Conservation (phyloP, 371 early-diverging fungal species). For the Saksenaea oblongispora region DNA sequence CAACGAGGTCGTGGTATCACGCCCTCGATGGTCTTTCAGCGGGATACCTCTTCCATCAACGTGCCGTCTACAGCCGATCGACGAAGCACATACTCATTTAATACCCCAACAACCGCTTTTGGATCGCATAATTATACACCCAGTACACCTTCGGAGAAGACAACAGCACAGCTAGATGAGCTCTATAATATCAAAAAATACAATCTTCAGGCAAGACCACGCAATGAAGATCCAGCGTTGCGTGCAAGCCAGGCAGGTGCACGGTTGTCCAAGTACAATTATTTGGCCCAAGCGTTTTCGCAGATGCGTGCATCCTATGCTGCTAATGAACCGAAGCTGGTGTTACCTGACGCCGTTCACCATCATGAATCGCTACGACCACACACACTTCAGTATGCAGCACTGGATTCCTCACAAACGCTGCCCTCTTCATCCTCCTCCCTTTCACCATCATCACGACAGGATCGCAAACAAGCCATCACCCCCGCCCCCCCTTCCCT, state of each 20-base stretch:
- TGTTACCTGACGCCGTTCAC: not conserved
- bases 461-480: not conserved
- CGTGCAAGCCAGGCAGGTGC: slow-evolving; percentile 15
- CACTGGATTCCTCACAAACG: not conserved
- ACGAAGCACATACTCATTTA: slow-evolving; percentile 10
- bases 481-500: not conserved
- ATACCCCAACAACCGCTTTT: slow-evolving; percentile 12
- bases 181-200: slow-evolving; percentile 24
- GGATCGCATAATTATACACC: slow-evolving; percentile 11
- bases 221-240: not conserved
- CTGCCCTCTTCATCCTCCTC: not conserved
- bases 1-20: slow-evolving; percentile 10
- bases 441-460: slow-evolving; percentile 3
- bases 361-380: not conserved
- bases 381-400: not conserved
- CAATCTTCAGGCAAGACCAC: slow-evolving; percentile 5
- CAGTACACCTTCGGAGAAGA: slow-evolving; percentile 9
- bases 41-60: not conserved
- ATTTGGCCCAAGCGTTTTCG: slow-evolving; percentile 38
- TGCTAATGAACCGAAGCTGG: not conserved
- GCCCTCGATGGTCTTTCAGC: slow-evolving; percentile 9
- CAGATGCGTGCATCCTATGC: slow-evolving; percentile 35
- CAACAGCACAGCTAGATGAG: slow-evolving; percentile 17
- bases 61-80: not conserved
- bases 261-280: slow-evolving; percentile 45